Base-by-base conservation (phyloP, 176 grass and related monocot genomes). In the Triticum turgidum region DNA sequence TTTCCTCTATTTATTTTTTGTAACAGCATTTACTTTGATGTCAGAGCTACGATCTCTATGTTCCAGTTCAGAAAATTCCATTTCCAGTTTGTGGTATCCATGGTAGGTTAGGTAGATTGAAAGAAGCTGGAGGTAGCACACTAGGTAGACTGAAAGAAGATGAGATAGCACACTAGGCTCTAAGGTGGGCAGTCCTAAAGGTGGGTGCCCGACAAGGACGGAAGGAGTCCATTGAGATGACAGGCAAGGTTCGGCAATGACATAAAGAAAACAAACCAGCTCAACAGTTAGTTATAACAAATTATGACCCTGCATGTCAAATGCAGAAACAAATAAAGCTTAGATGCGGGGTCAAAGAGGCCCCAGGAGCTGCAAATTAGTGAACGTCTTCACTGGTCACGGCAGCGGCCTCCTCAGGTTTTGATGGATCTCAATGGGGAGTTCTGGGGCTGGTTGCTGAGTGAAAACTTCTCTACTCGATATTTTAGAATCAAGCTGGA, bases 401-500 rank as follows among this genome's bases (percentile, higher is more conserved):
- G 17, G 34, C 67, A 69, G 67, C 33, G 0, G 34, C 67, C 67
- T 69, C 67, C 67, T 69, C 33, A 38, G 17, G 67, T 69, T 37
- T 69, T 9, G 34, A 37, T 37, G 66, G 32, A 69, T 69, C 17
- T 69, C 7, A 3, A 69, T 32, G 7, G 33, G 33, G 17, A 37
- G 33, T 69, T 69, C 32, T 69, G 66, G 32, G 32, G 33, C 17
- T 21, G 33, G 33, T 69, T 69, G 66, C 66, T 37, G 33, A 69
- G 0, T 37, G 7, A 37, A 37, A 69, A 69, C 66, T 69, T 69
- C 66, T 20, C 7, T 69, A 3, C 20, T 9, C 37, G 11, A 71
- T 71, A 71, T 71, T 71, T 71, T 71, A 71, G 9, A 39, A 71
- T 41, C 69, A 41, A 41, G 70, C 71, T 74, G 41, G 39, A 74